Evolutionary conservation across 345 rosid genomes (phyloP).

Genomic region (Melaleuca alternifolia): DNA sequence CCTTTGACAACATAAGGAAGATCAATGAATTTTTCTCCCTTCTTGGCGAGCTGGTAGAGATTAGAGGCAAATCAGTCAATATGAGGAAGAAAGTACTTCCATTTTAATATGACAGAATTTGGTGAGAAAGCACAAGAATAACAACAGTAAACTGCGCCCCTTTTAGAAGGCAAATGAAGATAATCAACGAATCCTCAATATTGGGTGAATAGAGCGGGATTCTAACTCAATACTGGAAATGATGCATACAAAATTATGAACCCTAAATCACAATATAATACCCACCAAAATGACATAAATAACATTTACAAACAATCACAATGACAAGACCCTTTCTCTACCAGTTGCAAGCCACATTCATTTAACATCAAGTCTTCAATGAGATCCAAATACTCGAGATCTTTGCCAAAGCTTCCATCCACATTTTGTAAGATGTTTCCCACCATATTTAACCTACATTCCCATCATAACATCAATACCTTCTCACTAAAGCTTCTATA

Average conservation of each 20-base stretch:
- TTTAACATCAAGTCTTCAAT: neutral
- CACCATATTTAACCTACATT: rapidly evolving
- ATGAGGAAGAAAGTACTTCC: neutral
- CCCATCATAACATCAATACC: neutral
- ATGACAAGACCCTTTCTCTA: neutral
- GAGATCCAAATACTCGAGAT: neutral
- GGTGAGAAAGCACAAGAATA: neutral
- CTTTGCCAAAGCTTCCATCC: neutral
- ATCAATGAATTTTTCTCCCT: conserved; percentile 81
- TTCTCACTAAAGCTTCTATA: neutral
- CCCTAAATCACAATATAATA: neutral
- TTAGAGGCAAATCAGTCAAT: neutral
- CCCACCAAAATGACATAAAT: neutral
- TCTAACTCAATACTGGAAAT: neutral
- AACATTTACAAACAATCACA: neutral
- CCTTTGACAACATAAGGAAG: conserved; percentile 95
- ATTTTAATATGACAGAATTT: neutral
- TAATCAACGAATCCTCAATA: neutral
- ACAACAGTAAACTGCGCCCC: neutral
- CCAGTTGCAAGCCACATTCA: neutral
- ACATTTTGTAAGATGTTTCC: neutral
- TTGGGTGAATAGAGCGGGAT: neutral
- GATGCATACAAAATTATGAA: neutral
- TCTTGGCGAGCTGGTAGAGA: conserved; percentile 73
- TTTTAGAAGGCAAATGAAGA: neutral